Base-by-base conservation (phyloP, 2,329 filamentous ascomycete genomes). In the Aureobasidium sp. region DNA sequence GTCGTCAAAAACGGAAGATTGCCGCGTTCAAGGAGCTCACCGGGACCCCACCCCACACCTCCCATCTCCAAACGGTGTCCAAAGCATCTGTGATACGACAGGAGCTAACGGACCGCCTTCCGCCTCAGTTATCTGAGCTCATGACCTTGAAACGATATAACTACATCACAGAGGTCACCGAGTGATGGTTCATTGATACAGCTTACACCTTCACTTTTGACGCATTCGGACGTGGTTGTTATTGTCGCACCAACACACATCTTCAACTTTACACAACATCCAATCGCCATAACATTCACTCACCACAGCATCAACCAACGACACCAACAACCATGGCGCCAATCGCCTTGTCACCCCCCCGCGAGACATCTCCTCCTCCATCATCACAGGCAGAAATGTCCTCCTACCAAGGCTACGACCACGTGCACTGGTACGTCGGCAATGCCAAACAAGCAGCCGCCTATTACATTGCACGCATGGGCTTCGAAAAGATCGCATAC, bases 361-460 rank as follows among this genome's bases (percentile, higher is more conserved):
- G 41, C 15, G 59, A 62, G 12, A 12, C 39, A 29, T 59, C 56
- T 6, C 44, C 56, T 31, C 44, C 31, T 3, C 56, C 44, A n/a
- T 22, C 52, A 15, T 39, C 64, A n/a, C 36, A 49, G 17, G 63
- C 45, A 45, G 63, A 63, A 11, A 37, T 63, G 22, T 52, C 63
- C 15, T 63, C 64, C 72, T 92, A 96, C 78, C 84, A 85, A 64
- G 91, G 90, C 71, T 97, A 96, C 74, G 90, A 96, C 77, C 90
- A 96, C 76, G 84, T 96, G 62, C 92, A 91, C 68, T 97, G 92
- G 92, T 96, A 91, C 79, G 93, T 97, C 34, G 91, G 92, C 72
- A 97, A 97, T 73, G 92, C 93, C 69, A 97, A 97, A 78, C 92
- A 97, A 79, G 90, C 91, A 2, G 92, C 92, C 42, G 84, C 88